Evolutionary conservation across 163 green algal genomes (phyloP).

Genomic region (Trebouxiophyceae sp.): DNA sequence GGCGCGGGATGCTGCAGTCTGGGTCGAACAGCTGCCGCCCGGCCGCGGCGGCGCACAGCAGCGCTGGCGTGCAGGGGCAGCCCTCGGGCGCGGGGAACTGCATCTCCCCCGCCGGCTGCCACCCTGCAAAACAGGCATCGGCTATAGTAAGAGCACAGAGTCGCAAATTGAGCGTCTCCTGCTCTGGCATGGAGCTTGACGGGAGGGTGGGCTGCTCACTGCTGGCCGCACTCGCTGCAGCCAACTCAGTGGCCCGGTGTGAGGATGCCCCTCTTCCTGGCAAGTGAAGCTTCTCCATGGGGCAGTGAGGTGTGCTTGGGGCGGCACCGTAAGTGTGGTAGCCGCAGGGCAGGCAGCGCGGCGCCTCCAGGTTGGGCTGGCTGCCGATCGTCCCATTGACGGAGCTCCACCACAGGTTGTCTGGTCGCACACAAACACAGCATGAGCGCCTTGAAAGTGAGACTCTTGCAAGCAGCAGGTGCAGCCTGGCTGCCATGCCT

Average conservation of each 20-base stretch:
- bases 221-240: no score
- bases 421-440: background rate
- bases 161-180: no score
- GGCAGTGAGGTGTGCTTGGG: no score
- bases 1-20: constrained; percentile 5
- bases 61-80: constrained; percentile 14
- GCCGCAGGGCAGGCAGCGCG: background rate
- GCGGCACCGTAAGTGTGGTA: background rate
- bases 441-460: background rate
- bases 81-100: constrained; percentile 8
- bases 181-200: no score
- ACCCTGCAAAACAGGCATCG: background rate
- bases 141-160: no score
- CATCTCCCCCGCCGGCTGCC: background rate
- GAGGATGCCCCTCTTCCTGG: no score
- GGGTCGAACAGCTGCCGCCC: background rate
- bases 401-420: background rate
- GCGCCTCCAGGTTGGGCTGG: background rate
- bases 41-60: constrained; percentile 6
- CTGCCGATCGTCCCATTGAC: background rate
- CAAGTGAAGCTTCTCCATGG: no score
- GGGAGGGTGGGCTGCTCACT: no score
- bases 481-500: no score
- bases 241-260: no score
- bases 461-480: no score